These are phyloP conservation scores for Dysphania ambrosioides DNA, from an alignment of 148 eudicot genomes.

Conservation along the genomic window DNA sequence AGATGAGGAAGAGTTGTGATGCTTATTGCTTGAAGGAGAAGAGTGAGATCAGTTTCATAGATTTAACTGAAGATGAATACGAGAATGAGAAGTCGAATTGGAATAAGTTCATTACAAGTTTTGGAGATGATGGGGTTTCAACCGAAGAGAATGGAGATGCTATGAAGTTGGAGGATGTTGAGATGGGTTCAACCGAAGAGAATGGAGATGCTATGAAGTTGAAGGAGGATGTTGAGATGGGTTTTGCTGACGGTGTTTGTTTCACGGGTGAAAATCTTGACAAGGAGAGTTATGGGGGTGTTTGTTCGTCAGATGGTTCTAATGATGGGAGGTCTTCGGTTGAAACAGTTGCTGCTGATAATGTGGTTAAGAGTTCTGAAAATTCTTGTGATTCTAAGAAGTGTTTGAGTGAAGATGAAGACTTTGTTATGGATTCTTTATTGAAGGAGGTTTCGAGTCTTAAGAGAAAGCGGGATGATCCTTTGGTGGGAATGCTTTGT, in stretches of 20 bases:
- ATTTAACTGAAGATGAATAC: neutral
- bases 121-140: slow-evolving; percentile 18
- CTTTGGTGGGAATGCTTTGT: slow-evolving; percentile 33
- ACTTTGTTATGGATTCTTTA: slow-evolving; percentile 28
- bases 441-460: slow-evolving; percentile 26
- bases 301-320: slow-evolving; percentile 18
- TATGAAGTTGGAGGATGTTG: neutral
- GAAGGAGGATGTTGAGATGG: neutral
- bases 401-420: slow-evolving; percentile 18
- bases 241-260: neutral
- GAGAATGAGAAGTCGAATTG: slow-evolving; percentile 18
- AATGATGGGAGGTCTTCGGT: slow-evolving; percentile 23
- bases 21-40: slow-evolving; percentile 38
- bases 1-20: slow-evolving; percentile 34
- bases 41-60: slow-evolving; percentile 26
- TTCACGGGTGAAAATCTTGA: slow-evolving; percentile 16
- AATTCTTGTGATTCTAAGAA: slow-evolving; percentile 26
- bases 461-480: slow-evolving; percentile 54
- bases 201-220: neutral
- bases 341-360: slow-evolving; percentile 9
- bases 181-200: slow-evolving; percentile 7
- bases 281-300: slow-evolving; percentile 26
- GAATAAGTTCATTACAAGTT: slow-evolving; percentile 24
- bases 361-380: slow-evolving; percentile 27
- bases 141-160: slow-evolving; percentile 9